These are phyloP conservation scores for Dissophora globulifera DNA, from an alignment of 192 early-diverging fungal species.

Conservation along the genomic window DNA sequence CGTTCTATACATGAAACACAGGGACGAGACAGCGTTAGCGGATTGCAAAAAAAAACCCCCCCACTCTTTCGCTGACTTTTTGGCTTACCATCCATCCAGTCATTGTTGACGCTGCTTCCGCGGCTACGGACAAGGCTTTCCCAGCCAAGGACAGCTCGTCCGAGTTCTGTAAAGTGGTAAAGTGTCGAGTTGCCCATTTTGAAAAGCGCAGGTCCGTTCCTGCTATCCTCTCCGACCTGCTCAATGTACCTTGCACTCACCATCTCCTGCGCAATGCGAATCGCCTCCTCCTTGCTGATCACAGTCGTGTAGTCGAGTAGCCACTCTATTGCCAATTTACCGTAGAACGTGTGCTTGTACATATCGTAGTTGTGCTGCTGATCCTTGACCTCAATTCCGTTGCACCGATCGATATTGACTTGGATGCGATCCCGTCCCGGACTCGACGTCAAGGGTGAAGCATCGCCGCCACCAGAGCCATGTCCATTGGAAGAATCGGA, in stretches of 20 bases:
- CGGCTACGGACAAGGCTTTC: conserved; percentile 30
- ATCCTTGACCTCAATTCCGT: conserved; percentile 60
- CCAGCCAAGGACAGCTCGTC: conserved; percentile 50
- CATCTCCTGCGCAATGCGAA: conserved; percentile 57
- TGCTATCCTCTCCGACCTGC: conserved; percentile 39
- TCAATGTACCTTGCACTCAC: conserved; percentile 57
- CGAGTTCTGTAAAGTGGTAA: conserved; percentile 52
- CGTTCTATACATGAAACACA: conserved; percentile 9
- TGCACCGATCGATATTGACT: conserved; percentile 41
- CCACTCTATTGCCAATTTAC: conserved; percentile 59
- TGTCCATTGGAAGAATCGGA: neutral
- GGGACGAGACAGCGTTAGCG: neutral
- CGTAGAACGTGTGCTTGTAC: conserved; percentile 61
- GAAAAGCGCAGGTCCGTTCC: conserved; percentile 19
- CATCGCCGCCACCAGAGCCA: neutral
- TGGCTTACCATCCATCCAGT: conserved; percentile 52
- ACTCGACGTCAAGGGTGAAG: conserved; percentile 23
- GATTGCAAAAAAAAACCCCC: neutral
- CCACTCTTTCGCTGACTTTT: neutral
- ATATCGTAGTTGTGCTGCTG: conserved; percentile 53
- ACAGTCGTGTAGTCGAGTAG: conserved; percentile 61
- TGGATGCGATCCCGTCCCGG: conserved; percentile 24
- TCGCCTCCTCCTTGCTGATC: conserved; percentile 60
- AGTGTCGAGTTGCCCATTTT: conserved; percentile 32
- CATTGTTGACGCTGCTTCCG: conserved; percentile 39